Conservation (phyloP, 192 early-diverging fungal species). For the Podila clonocystis region DNA sequence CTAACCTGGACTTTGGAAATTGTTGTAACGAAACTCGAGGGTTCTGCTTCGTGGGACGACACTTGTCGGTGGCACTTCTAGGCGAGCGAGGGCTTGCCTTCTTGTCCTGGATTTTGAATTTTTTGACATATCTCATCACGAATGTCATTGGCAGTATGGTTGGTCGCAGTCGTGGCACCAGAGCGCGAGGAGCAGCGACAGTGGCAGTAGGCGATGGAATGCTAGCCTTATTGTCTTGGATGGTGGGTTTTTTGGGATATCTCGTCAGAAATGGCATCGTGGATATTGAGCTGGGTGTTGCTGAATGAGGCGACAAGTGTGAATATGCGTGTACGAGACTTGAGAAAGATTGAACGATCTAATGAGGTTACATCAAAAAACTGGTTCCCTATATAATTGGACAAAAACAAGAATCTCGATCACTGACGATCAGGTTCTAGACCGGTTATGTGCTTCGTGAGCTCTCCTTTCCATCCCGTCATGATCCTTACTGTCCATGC, state of each 20-base stretch:
- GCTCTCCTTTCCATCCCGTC: no score
- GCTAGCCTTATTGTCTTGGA: background rate
- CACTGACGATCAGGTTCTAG: no score
- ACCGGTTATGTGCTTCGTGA: no score
- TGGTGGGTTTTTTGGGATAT: background rate
- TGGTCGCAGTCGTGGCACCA: background rate
- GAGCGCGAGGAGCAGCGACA: background rate
- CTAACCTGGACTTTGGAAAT: slow-evolving; percentile 53
- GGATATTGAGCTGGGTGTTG: background rate
- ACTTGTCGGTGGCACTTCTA: background rate
- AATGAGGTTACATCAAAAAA: no score
- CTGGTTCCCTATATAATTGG: no score
- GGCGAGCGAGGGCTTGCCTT: background rate
- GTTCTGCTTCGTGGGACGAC: background rate
- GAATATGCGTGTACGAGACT: no score
- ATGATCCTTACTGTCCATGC: no score
- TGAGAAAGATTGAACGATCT: no score
- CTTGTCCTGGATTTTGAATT: background rate
- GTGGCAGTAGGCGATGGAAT: background rate
- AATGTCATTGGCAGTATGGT: background rate
- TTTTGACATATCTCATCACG: slow-evolving; percentile 1
- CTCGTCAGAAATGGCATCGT: background rate
- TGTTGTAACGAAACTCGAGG: background rate
- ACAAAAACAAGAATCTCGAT: no score
- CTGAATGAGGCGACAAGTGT: no score